phyloP scores from a whole-genome alignment of 1,284 basidiomycete species.

The Melanopsichium pennsylvanicum region DNA sequence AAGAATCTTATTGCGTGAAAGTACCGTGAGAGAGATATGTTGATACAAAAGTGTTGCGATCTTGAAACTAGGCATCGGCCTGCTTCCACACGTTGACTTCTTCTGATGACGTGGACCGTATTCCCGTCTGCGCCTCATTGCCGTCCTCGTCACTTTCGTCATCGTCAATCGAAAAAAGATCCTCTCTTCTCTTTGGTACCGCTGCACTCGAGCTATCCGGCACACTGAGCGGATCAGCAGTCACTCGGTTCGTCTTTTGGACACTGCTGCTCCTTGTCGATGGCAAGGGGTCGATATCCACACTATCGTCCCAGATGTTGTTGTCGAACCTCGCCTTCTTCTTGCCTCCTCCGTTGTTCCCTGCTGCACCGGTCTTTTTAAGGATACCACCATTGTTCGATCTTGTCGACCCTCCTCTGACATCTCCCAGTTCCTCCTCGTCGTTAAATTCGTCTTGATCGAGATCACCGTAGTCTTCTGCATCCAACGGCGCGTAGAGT shows the following conservation, averaged over 20 bases:
- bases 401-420: too few species aligned
- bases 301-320: conserved; percentile 33
- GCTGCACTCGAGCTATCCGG: neutral
- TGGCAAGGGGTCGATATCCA: conserved; percentile 8
- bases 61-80: conserved; percentile 2
- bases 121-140: neutral
- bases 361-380: neutral
- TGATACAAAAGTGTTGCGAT: too few species aligned
- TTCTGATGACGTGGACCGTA: neutral
- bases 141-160: conserved; percentile 40
- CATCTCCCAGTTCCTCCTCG: too few species aligned
- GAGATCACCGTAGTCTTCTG: conserved; percentile 41
- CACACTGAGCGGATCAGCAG: neutral
- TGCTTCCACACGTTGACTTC: conserved; percentile 21
- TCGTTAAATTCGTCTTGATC: conserved; percentile 32
- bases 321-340: conserved; percentile 28
- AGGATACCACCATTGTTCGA: too few species aligned
- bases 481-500: conserved; percentile 56
- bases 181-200: conserved; percentile 3
- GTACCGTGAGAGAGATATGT: too few species aligned
- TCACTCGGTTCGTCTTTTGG: neutral
- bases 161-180: conserved; percentile 51
- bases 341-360: conserved; percentile 3
- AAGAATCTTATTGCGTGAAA: too few species aligned
- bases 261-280: neutral